Conservation (phyloP, 345 rosid species). For the Lepidium sativum region DNA sequence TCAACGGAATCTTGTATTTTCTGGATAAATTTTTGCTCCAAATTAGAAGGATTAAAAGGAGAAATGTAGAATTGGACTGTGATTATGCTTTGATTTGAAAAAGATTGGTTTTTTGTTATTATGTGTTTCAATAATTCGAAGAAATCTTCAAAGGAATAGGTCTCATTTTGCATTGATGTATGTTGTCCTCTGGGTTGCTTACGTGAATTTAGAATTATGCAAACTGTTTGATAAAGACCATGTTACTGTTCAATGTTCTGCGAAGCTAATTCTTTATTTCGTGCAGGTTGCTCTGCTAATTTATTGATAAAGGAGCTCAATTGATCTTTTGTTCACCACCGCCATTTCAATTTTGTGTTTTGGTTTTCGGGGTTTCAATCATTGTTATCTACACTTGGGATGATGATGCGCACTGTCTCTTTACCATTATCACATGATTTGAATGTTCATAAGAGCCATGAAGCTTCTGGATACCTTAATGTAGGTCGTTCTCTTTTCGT, state of each 20-base stretch:
- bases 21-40: neutral
- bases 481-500: too few relatives aligned
- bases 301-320: slow-evolving; percentile 2
- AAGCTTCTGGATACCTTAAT: too few relatives aligned
- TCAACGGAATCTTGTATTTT: neutral
- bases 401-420: slow-evolving; percentile 43
- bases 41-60: neutral
- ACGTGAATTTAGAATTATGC: neutral
- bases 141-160: neutral
- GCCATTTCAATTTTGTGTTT: too few relatives aligned
- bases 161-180: too few relatives aligned
- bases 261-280: neutral
- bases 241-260: neutral
- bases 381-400: slow-evolving; percentile 12
- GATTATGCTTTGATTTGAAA: neutral
- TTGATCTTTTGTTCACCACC: neutral
- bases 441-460: too few relatives aligned
- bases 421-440: slow-evolving; percentile 42
- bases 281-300: neutral
- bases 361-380: neutral
- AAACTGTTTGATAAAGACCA: neutral
- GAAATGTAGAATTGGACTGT: neutral
- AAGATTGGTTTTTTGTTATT: neutral
- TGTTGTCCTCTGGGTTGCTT: neutral
- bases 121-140: neutral